Percentiles rank a stretch among this genome's conserved stretches.
Conservation (phyloP, 352 stramenopile genomes). For the Phytophthora macrochlamydospora region DNA sequence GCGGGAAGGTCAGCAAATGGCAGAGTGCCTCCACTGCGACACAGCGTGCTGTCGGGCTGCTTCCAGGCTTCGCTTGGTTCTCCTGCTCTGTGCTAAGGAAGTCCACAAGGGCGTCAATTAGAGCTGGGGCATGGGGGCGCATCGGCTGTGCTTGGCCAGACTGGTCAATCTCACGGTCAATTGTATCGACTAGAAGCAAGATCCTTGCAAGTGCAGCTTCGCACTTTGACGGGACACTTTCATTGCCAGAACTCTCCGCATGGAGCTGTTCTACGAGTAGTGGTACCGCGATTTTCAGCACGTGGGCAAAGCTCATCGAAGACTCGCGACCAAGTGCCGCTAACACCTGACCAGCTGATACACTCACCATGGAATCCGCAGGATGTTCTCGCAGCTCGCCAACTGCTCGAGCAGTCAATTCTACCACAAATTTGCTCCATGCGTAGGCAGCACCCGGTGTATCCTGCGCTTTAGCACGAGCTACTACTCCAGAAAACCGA, state of each 20-base stretch:
- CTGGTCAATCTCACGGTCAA: slow-evolving; percentile 85
- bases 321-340: slow-evolving; percentile 73
- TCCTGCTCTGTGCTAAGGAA: slow-evolving; percentile 55
- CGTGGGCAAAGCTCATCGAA: slow-evolving; percentile 66
- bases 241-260: slow-evolving; percentile 30
- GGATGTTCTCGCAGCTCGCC: slow-evolving; percentile 73
- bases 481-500: slow-evolving; percentile 66
- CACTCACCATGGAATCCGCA: slow-evolving; percentile 81
- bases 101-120: slow-evolving; percentile 64
- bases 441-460: slow-evolving; percentile 67
- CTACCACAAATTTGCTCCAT: slow-evolving; percentile 88
- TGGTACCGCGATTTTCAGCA: slow-evolving; percentile 66
- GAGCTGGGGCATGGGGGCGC: slow-evolving; percentile 58
- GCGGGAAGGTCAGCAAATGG: slow-evolving; percentile 80
- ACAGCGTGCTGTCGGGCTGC: slow-evolving; percentile 57
- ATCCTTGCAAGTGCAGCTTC: slow-evolving; percentile 73
- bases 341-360: slow-evolving; percentile 74
- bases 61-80: slow-evolving; percentile 19
- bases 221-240: slow-evolving; percentile 54
- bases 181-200: slow-evolving; percentile 79
- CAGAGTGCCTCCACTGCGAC: slow-evolving; percentile 70
- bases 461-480: slow-evolving; percentile 59
- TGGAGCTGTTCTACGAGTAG: slow-evolving; percentile 71
- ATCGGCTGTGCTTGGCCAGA: slow-evolving; percentile 73
- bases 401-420: slow-evolving; percentile 68